Evolutionary conservation across 805 yeast genomes (phyloP).

Genomic region (Candida quercuum): DNA sequence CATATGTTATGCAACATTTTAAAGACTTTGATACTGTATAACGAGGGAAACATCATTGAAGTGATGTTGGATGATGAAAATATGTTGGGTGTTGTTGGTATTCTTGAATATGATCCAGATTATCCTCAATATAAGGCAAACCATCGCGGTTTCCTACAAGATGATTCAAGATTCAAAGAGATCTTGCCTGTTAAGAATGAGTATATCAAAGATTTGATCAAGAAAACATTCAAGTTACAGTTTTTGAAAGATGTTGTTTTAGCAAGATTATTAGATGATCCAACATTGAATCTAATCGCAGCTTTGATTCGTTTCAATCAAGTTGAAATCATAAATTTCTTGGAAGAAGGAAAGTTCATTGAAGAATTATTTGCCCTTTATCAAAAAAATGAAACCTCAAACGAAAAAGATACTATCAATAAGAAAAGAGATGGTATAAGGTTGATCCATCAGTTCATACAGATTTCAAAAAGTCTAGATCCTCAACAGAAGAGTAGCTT

Average conservation of each 20-base stretch:
- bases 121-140: conserved; percentile 77
- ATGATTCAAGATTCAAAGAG: conserved; percentile 60
- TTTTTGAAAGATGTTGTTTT: conserved; percentile 83
- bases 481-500: conserved; percentile 58
- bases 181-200: conserved; percentile 58
- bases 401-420: conserved; percentile 15
- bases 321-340: conserved; percentile 54
- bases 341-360: conserved; percentile 50
- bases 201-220: conserved; percentile 49
- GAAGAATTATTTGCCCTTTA: conserved; percentile 57
- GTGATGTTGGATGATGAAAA: conserved; percentile 46
- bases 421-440: conserved; percentile 65
- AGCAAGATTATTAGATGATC: conserved; percentile 79
- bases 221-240: conserved; percentile 71
- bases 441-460: conserved; percentile 73
- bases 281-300: conserved; percentile 59
- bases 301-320: conserved; percentile 67
- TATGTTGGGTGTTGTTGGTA: conserved; percentile 63
- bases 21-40: conserved; percentile 65
- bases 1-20: conserved; percentile 68
- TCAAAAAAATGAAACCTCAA: conserved; percentile 14
- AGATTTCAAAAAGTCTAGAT: conserved; percentile 64
- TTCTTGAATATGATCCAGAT: conserved; percentile 86
- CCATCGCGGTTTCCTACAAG: conserved; percentile 58
- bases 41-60: conserved; percentile 60